These are phyloP conservation scores for Penicillium subrubescens DNA, from an alignment of 495 filamentous ascomycete species.

Conservation along the genomic window DNA sequence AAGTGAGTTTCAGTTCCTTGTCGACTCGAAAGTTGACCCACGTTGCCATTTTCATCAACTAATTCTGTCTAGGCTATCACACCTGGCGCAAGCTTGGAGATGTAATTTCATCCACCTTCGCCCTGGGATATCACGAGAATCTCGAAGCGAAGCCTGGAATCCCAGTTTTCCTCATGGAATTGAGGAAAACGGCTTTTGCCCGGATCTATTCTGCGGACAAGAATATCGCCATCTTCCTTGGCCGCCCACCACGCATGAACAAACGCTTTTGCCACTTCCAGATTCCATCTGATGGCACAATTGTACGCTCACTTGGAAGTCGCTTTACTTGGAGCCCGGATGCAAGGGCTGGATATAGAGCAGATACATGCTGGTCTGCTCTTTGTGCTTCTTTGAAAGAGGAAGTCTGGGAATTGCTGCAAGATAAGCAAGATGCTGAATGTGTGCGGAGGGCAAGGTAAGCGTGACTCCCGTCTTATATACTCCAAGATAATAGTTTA, in stretches of 20 bases:
- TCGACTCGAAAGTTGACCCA: neutral
- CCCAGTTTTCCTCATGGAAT: conserved; percentile 38
- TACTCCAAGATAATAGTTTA: neutral
- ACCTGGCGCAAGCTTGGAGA: conserved; percentile 48
- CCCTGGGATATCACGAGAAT: conserved; percentile 47
- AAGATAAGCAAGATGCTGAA: conserved; percentile 31
- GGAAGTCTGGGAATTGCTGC: conserved; percentile 40
- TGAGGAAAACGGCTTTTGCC: conserved; percentile 43
- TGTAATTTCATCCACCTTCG: conserved; percentile 45
- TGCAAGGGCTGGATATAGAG: conserved; percentile 30
- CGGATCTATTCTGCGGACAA: conserved; percentile 49
- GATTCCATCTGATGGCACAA: conserved; percentile 26
- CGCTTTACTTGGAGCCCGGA: conserved; percentile 21
- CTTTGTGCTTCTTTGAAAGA: conserved; percentile 44
- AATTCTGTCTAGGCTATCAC: conserved; percentile 37
- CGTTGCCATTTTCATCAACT: neutral
- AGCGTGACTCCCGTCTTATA: neutral
- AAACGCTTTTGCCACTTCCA: conserved; percentile 46
- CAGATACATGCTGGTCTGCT: conserved; percentile 45
- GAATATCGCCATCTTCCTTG: conserved; percentile 47
- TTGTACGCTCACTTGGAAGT: neutral
- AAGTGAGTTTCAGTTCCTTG: conserved; percentile 26
- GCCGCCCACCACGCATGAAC: conserved; percentile 46
- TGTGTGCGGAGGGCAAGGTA: conserved; percentile 28
- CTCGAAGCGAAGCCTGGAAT: conserved; percentile 29